Base-by-base conservation (phyloP, 306 rosid genomes). In the Rubus parviflorus region DNA sequence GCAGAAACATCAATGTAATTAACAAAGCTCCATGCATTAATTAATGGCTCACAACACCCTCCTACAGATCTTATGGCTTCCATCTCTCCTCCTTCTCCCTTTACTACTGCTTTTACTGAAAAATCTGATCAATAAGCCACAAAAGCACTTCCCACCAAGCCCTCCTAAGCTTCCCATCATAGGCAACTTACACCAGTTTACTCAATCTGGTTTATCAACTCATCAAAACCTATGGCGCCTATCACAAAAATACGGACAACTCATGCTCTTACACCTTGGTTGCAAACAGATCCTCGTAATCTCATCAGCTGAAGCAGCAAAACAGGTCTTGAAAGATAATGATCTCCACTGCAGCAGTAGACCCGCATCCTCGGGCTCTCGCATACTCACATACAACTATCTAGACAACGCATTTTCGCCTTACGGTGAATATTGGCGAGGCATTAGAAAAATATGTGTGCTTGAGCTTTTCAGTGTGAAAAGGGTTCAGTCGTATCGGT, bases 141-240 rank as follows among this genome's bases (percentile, higher is more conserved):
- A 53, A 17, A 49, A 22, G 12, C 10, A 1, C 1, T 11, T 64
- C 41, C 86, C 84, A 9, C 86, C 86, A 8, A 35, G 81, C 62
- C 89, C 89, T 46, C 76, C 83, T 2, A 73, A 41, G 86, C 81
- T 86, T 51, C 89, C 89, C 3, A 12, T 86, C 20, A 74, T 80
- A 41, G 86, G 89, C 0, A 85, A 85, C 81, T 70, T 85, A 43
- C 88, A 79, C 64, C 83, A 86, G 52, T 16, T 86, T 9, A 4
- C n/a, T 30, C 42, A 25, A 30, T 61, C 67, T 22, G 86, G 90
- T 2, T 14, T 70, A 3, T 47, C 78, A 30, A 68, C 74, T 0
- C 90, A 84, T 49, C 43, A 47, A 17, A 75, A 85, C 41, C n/a
- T 76, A 2, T 22, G 72, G 72, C 71, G 15, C 8, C 86, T 86